Conservation (phyloP, 1,284 basidiomycete genomes). For the Pyrrhoderma lamaoense region DNA sequence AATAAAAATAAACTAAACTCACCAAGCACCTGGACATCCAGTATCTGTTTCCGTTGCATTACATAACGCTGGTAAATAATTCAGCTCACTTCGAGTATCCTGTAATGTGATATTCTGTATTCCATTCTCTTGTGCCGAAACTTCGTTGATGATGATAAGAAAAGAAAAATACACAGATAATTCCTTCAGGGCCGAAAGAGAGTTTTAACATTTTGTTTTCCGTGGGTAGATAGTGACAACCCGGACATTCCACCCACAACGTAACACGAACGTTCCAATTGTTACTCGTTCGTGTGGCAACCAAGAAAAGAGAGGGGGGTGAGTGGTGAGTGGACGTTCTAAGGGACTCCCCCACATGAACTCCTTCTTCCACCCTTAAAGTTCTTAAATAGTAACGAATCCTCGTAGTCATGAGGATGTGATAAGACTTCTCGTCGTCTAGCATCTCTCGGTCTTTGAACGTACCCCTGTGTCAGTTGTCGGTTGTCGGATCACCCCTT, state of each 20-base stretch:
- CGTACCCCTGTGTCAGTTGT: too few relatives aligned
- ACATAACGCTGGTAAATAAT: constrained; percentile 46
- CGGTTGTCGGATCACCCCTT: too few relatives aligned
- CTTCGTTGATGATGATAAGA: too few relatives aligned
- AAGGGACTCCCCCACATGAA: too few relatives aligned
- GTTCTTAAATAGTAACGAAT: too few relatives aligned
- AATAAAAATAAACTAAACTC: constrained; percentile 20
- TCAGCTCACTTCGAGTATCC: constrained; percentile 35
- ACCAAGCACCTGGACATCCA: constrained; percentile 43
- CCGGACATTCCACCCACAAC: not conserved
- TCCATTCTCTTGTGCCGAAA: not conserved
- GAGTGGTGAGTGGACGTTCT: too few relatives aligned
- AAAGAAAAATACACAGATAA: too few relatives aligned
- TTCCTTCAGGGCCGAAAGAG: not conserved
- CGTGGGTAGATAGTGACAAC: not conserved
- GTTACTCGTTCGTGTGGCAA: not conserved
- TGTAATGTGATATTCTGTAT: constrained; percentile 34
- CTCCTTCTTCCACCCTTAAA: too few relatives aligned
- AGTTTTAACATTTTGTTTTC: not conserved
- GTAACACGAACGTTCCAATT: not conserved
- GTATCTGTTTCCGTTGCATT: constrained; percentile 13
- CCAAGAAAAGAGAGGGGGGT: too few relatives aligned
- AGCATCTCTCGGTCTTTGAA: too few relatives aligned
- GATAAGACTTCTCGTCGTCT: too few relatives aligned
- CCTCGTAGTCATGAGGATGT: too few relatives aligned